Evolutionary conservation across 2,329 filamentous ascomycete species (phyloP).

Genomic region (Periglandula ipomoeae): DNA sequence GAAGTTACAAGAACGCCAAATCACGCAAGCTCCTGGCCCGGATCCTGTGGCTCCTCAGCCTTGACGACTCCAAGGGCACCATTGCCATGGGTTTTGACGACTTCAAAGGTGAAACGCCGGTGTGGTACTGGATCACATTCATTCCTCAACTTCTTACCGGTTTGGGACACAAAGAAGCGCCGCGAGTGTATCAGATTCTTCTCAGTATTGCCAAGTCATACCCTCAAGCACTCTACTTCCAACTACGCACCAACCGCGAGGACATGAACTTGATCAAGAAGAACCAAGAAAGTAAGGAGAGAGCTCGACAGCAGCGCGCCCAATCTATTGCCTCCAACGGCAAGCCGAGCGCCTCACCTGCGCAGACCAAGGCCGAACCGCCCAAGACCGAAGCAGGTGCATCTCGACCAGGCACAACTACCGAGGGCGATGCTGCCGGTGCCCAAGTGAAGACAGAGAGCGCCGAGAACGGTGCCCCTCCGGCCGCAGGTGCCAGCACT

Average conservation of each 20-base stretch:
- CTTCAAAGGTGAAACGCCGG: constrained; percentile 93
- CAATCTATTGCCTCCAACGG: constrained; percentile 35
- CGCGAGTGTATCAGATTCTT: constrained; percentile 75
- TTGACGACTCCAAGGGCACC: constrained; percentile 79
- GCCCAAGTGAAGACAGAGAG: constrained; percentile 35
- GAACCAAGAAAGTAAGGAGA: constrained; percentile 68
- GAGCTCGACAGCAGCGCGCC: constrained; percentile 40
- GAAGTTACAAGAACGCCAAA: constrained; percentile 95
- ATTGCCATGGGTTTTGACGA: constrained; percentile 84
- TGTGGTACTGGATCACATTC: constrained; percentile 99
- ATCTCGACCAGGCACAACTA: constrained; percentile 42
- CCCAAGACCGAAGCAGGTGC: constrained; percentile 25
- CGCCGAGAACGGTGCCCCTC: constrained; percentile 24
- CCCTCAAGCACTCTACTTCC: constrained; percentile 92
- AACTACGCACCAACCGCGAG: constrained; percentile 84
- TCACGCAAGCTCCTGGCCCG: constrained; percentile 87
- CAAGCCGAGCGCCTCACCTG: constrained; percentile 38
- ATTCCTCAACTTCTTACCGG: constrained; percentile 94
- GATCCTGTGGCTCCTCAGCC: constrained; percentile 88
- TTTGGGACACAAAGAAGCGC: constrained; percentile 82
- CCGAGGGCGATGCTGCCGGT: constrained; percentile 34
- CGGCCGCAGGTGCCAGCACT: constrained; percentile 13
- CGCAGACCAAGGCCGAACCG: constrained; percentile 44
- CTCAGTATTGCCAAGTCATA: constrained; percentile 93
- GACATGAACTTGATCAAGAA: constrained; percentile 92